These are phyloP conservation scores for Dalbergia cochinchinensis DNA, from an alignment of 306 rosid species.

Conservation along the genomic window DNA sequence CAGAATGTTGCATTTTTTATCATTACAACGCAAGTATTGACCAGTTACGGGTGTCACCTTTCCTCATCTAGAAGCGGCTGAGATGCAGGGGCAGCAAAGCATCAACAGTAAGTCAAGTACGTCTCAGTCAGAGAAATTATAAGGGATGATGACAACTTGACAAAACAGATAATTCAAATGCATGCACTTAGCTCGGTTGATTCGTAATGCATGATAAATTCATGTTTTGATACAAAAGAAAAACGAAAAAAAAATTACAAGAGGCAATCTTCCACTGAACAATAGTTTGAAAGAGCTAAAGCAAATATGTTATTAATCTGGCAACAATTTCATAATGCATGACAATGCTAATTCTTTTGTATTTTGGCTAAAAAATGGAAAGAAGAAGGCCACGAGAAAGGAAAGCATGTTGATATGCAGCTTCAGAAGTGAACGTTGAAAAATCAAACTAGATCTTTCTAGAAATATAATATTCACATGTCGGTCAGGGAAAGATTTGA, in stretches of 20 bases:
- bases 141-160: background rate
- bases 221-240: too few relatives aligned
- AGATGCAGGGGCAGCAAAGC: conserved; percentile 51
- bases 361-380: background rate
- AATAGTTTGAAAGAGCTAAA: too few relatives aligned
- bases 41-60: conserved; percentile 31
- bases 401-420: background rate
- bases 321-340: background rate
- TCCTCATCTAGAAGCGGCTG: conserved; percentile 56
- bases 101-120: conserved; percentile 14
- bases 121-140: background rate
- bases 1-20: too few relatives aligned
- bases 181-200: background rate
- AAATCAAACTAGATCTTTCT: too few relatives aligned
- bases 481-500: too few relatives aligned
- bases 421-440: background rate
- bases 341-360: background rate
- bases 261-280: too few relatives aligned
- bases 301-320: background rate
- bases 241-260: too few relatives aligned
- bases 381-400: background rate
- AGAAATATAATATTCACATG: too few relatives aligned
- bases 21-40: background rate
- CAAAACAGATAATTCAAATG: background rate
- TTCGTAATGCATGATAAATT: too few relatives aligned